phyloP scores from a whole-genome alignment of 2,329 filamentous ascomycete species.

The Lasiodiplodia citricola region DNA sequence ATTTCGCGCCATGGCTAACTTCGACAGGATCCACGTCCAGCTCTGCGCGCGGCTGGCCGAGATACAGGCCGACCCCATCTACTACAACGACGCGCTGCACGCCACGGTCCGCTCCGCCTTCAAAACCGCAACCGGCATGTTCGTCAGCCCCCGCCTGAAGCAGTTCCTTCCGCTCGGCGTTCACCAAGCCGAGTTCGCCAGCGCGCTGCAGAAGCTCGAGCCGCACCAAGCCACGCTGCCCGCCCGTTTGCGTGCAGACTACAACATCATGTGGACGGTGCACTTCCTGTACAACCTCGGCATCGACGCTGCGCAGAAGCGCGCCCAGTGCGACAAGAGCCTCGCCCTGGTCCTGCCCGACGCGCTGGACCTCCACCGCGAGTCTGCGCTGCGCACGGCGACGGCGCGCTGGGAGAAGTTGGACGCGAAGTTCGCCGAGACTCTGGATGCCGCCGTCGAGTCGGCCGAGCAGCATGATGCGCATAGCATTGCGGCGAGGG shows the following conservation, averaged over 20 bases:
- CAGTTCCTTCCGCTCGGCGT: too few relatives aligned
- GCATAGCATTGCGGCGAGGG: not conserved
- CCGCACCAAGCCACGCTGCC: too few relatives aligned
- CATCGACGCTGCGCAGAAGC: not conserved
- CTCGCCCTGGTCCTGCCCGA: not conserved
- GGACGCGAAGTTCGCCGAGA: too few relatives aligned
- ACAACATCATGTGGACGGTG: too few relatives aligned
- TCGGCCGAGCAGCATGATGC: not conserved
- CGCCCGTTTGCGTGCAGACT: too few relatives aligned
- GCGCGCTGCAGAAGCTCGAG: too few relatives aligned
- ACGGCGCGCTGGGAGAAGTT: not conserved
- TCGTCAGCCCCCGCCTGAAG: too few relatives aligned
- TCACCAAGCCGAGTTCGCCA: too few relatives aligned
- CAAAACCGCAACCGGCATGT: too few relatives aligned
- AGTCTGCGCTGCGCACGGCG: not conserved
- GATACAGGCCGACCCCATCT: not conserved
- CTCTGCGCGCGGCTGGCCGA: not conserved
- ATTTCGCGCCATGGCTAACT: too few relatives aligned
- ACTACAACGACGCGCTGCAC: not conserved
- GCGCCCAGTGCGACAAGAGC: not conserved
- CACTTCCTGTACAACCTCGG: too few relatives aligned
- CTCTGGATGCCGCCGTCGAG: not conserved
- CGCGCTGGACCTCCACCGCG: not conserved
- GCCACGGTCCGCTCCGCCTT: too few relatives aligned
- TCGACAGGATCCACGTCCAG: accelerated